Base-by-base conservation (phyloP, 2,329 filamentous ascomycete species). In the Neopestalotiopsis rosae region DNA sequence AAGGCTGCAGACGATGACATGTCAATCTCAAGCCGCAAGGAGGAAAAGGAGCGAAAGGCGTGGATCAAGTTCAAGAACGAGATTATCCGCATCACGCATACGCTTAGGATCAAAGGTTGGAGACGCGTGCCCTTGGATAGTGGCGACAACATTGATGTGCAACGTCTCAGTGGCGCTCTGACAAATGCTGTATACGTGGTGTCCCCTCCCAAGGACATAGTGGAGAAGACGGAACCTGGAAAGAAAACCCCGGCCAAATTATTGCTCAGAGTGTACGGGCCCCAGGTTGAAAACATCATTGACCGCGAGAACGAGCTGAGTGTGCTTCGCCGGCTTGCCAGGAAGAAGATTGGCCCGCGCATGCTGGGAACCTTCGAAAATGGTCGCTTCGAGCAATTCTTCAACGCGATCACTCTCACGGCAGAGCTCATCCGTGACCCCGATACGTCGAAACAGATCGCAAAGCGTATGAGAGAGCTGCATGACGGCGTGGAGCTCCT, bases 121-220 rank as follows among this genome's bases (percentile, higher is more conserved):
- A 90, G 95, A 66, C 90, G 90, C 69, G 90, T 99, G 0, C 88
- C 94, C 0, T 82, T 95, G 65, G 92, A 93, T 12, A 84, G 85
- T 71, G 92, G 92, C 72, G 88, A 89, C 65, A 85, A 84, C 49
- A 90, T 96, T 71, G 86, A 87, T 1, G 91, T 96, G 5, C 88
- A 93, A 79, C 88, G 93, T 64, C 84, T 97, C 34, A 98, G 95
- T 78, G 96, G 96, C 70, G 96, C 96, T 9, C 82, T 99, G 73
- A 99, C 96, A 24, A 99, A 99, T 78, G 94, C 95, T 12, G 95
- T 99, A 45, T 99, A 98, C 77, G 94, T 97, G 65, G 94, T 98
- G 28, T 92, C 90, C 1, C 95, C 95, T 1, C 95, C 95, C 0
- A 83, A 88, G 52, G 85, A 92, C 45, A 73, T 94, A 12, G 81